A percentile compares a stretch with the other conserved stretches of the same genome.
phyloP scores from a whole-genome alignment of 2,329 filamentous ascomycete genomes.

The Teratosphaeria zuluensis region DNA sequence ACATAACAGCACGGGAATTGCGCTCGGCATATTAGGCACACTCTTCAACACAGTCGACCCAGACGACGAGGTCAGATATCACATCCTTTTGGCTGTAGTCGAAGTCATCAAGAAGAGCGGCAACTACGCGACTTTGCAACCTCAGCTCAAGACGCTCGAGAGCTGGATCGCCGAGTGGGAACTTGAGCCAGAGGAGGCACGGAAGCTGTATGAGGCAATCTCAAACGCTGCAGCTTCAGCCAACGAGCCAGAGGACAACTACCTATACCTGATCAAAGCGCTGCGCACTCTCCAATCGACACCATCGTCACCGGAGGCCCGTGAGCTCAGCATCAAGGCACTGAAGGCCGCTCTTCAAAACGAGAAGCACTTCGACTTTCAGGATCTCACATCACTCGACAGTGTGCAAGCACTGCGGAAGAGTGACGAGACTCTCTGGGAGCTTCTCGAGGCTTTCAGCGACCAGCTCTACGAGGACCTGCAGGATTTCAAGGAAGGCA shows the following conservation, averaged over 20 bases:
- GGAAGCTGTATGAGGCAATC: conserved; percentile 75
- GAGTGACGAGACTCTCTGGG: conserved; percentile 74
- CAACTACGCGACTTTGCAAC: conserved; percentile 70
- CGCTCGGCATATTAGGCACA: conserved; percentile 82
- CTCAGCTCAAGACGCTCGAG: conserved; percentile 74
- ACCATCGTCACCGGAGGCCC: conserved; percentile 45
- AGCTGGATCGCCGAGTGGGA: conserved; percentile 78
- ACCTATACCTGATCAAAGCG: conserved; percentile 64
- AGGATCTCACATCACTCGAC: conserved; percentile 59
- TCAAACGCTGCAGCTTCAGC: conserved; percentile 70
- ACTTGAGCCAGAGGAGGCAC: conserved; percentile 68
- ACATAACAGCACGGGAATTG: conserved; percentile 72
- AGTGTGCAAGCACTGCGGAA: conserved; percentile 79
- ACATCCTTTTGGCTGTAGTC: conserved; percentile 83
- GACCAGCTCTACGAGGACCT: conserved; percentile 92
- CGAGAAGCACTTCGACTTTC: conserved; percentile 61
- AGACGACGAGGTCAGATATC: conserved; percentile 70
- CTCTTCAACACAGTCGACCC: conserved; percentile 88
- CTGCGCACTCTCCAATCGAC: conserved; percentile 62
- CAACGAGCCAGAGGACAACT: conserved; percentile 66
- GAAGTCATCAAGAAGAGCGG: conserved; percentile 58
- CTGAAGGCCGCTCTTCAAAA: conserved; percentile 58
- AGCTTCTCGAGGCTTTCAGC: conserved; percentile 90
- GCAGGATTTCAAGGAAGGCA: conserved; percentile 88
- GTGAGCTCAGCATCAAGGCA: conserved; percentile 51